Evolutionary conservation across 345 rosid species (phyloP), one percentile per base, ranked within the genome.

Genomic region (Pugionium dolabratum): DNA sequence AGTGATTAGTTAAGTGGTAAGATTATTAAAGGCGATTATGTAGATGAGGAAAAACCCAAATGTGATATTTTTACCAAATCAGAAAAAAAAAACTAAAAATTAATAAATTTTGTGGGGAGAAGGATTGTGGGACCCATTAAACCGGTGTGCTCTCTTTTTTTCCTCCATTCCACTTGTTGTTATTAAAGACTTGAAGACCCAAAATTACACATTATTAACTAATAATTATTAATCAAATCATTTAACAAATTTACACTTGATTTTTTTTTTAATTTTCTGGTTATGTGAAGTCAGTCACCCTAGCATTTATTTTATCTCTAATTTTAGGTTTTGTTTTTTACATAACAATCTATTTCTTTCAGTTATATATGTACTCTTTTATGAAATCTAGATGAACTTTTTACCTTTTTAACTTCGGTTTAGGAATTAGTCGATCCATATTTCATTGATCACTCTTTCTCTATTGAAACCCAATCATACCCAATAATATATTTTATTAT

Each of bases 1-100:
- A 7, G 59, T 47, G 73, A 60, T 61, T 74, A 66, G 68, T 67
- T 60, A 37, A 73, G 56, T 71, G 65, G 40, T 64, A 53, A 48
- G 65, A 28, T 72, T 18, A 63, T 56, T 56, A 58, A 35, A 65
- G 76, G 55, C 48, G 58, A 49, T 57, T 64, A 72, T 63, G 65
- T 44, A 54, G 50, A 53, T 45, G 62, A 62, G 27, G 46, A 48
- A 56, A 70, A 61, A 29, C 61, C 42, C 62, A 44, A 70, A 62
- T 27, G 33, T 26, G 59, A 35, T 71, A 28, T 27, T 62, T 71
- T 62, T 48, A 55, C 50, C 35, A 62, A 47, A 1, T 55, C 44
- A 71, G 58, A 26, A 54, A 35, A 25, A 27, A 44, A 6, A 9
- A 33, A 9, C n/a, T n/a, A n/a, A n/a, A n/a, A n/a, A n/a, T n/a